Conservation (phyloP, 2,329 filamentous ascomycete genomes). For the Talaromyces sp. region DNA sequence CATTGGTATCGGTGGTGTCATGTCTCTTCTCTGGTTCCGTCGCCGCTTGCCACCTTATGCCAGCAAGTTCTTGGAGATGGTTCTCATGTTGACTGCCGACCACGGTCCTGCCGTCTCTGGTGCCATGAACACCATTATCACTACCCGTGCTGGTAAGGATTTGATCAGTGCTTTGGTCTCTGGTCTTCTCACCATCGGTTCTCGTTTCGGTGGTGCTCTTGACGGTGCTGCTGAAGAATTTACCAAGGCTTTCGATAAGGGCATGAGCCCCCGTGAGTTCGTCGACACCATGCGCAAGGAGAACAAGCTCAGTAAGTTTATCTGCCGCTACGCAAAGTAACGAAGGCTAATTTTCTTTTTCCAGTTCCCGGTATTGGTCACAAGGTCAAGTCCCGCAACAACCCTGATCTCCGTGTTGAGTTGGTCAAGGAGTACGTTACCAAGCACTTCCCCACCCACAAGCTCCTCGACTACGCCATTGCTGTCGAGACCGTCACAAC, state of each 20-base stretch:
- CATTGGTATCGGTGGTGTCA: slow-evolving; percentile 98
- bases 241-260: slow-evolving; percentile 96
- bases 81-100: slow-evolving; percentile 99
- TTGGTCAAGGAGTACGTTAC: slow-evolving; percentile 98
- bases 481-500: slow-evolving; percentile 98
- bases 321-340: too few species aligned
- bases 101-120: slow-evolving; percentile 98
- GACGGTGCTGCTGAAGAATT: slow-evolving; percentile 98
- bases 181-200: slow-evolving; percentile 97
- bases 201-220: slow-evolving; percentile 95
- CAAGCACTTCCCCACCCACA: slow-evolving; percentile 95
- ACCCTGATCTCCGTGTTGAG: slow-evolving; percentile 98
- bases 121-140: slow-evolving; percentile 99
- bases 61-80: slow-evolving; percentile 99
- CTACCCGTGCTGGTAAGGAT: slow-evolving; percentile 98
- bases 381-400: slow-evolving; percentile 99
- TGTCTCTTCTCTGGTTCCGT: slow-evolving; percentile 99
- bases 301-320: slow-evolving; percentile 85
- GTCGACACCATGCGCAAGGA: slow-evolving; percentile 99
- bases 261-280: slow-evolving; percentile 95
- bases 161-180: slow-evolving; percentile 92
- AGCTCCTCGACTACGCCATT: slow-evolving; percentile 97
- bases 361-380: slow-evolving; percentile 92
- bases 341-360: slow-evolving; percentile 27
- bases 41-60: slow-evolving; percentile 93